These are phyloP conservation scores for Debaryomyces robertsiae DNA, from an alignment of 1,139 yeast species.

Conservation along the genomic window DNA sequence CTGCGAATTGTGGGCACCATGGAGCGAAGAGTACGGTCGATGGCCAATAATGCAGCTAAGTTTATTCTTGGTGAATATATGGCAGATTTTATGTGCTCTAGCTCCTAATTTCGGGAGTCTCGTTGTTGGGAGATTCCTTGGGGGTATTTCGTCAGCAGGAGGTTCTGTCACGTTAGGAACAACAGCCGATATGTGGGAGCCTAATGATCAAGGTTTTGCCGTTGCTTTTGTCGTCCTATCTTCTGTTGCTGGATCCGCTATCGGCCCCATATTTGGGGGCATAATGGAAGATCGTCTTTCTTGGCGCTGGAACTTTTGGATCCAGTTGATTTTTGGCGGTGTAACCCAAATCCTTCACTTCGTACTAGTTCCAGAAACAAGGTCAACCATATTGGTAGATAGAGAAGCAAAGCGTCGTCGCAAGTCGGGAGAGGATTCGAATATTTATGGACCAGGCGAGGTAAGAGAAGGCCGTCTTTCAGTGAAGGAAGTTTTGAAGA, in stretches of 20 bases:
- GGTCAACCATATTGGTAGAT: constrained; percentile 31
- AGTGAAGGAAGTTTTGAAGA: constrained; percentile 23
- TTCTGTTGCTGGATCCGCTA: constrained; percentile 37
- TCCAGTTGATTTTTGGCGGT: constrained; percentile 39
- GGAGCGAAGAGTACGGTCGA: constrained; percentile 40
- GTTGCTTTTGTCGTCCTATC: constrained; percentile 39
- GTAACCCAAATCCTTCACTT: constrained; percentile 30
- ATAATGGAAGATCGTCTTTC: constrained; percentile 26
- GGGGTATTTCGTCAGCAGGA: constrained; percentile 34
- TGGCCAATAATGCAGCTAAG: constrained; percentile 37
- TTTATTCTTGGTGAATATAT: constrained; percentile 34
- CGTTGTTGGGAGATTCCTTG: constrained; percentile 31
- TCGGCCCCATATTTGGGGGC: constrained; percentile 42
- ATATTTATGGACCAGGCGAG: constrained; percentile 33
- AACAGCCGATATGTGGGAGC: constrained; percentile 41
- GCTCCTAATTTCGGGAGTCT: constrained; percentile 36
- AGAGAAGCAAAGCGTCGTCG: constrained; percentile 35
- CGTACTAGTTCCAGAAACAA: constrained; percentile 33
- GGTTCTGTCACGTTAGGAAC: constrained; percentile 43
- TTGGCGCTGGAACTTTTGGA: constrained; percentile 41
- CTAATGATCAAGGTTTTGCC: constrained; percentile 37
- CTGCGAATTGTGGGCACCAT: constrained; percentile 43
- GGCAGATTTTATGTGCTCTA: constrained; percentile 36
- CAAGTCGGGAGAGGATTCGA: constrained; percentile 26
- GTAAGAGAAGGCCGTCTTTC: constrained; percentile 18